phyloP scores from a whole-genome alignment of 1,139 yeast genomes.

The Protomyces gravidus region DNA sequence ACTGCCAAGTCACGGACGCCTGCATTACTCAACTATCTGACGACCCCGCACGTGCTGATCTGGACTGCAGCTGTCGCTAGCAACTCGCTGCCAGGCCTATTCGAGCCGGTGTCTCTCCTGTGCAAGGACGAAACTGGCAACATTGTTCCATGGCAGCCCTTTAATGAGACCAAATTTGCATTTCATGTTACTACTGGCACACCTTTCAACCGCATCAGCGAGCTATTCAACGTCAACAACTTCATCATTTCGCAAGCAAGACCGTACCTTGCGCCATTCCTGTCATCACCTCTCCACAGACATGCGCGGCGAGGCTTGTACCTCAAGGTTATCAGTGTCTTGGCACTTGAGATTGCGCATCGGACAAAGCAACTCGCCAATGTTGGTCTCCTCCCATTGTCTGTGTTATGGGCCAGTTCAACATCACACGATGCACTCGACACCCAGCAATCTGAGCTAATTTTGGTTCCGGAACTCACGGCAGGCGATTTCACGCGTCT shows the following conservation, averaged over 20 bases:
- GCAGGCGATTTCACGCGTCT: conserved; percentile 64
- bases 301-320: conserved; percentile 42
- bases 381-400: conserved; percentile 68
- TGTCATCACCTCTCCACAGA: conserved; percentile 67
- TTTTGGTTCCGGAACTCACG: conserved; percentile 82
- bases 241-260: conserved; percentile 95
- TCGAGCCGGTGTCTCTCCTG: conserved; percentile 76
- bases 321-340: conserved; percentile 46
- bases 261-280: conserved; percentile 76
- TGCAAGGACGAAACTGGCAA: conserved; percentile 69
- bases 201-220: conserved; percentile 82
- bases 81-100: conserved; percentile 87
- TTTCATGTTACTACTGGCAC: conserved; percentile 62
- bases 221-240: conserved; percentile 94
- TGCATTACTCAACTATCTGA: conserved; percentile 75
- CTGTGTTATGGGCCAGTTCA: conserved; percentile 85
- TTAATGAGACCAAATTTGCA: conserved; percentile 20
- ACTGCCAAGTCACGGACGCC: conserved; percentile 56
- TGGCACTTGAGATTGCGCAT: conserved; percentile 71
- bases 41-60: conserved; percentile 92
- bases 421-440: conserved; percentile 50
- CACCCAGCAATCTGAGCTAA: conserved; percentile 44
- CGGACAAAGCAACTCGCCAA: conserved; percentile 74
- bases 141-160: conserved; percentile 61
- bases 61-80: conserved; percentile 97